Evolutionary conservation across 2,329 filamentous ascomycete species (phyloP).

Genomic region (Pyricularia pennisetigena): DNA sequence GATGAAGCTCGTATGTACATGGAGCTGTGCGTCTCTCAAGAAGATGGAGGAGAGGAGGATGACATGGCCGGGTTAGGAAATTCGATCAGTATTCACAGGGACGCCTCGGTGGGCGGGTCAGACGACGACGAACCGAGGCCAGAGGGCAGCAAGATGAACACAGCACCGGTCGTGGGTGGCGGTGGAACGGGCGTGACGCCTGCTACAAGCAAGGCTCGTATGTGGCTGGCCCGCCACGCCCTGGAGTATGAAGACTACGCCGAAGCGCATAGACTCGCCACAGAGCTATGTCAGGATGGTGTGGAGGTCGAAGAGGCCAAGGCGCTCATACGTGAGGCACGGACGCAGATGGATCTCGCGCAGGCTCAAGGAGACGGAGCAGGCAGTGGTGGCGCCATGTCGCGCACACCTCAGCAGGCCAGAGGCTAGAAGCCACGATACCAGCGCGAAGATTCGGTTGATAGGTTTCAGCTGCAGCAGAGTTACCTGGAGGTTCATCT

Average conservation of each 20-base stretch:
- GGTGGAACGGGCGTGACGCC: conserved; percentile 76
- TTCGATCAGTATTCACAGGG: conserved; percentile 44
- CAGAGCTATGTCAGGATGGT: conserved; percentile 89
- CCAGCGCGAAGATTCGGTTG: neutral
- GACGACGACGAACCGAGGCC: conserved; percentile 20
- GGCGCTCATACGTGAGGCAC: conserved; percentile 77
- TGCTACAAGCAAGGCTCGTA: conserved; percentile 81
- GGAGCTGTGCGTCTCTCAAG: conserved; percentile 90
- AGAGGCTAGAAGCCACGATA: conserved; percentile 1
- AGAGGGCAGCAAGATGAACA: conserved; percentile 19
- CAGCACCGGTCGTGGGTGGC: conserved; percentile 20
- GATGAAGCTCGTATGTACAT: conserved; percentile 86
- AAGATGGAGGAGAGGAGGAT: conserved; percentile 51
- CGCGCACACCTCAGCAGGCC: neutral
- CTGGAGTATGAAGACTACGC: conserved; percentile 67
- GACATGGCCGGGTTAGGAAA: conserved; percentile 29
- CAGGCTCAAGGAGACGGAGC: neutral
- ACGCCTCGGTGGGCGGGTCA: conserved; percentile 22
- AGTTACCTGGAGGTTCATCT: neutral
- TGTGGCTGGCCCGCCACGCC: conserved; percentile 85
- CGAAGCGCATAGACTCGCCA: conserved; percentile 70
- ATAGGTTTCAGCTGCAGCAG: neutral
- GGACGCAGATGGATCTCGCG: conserved; percentile 55
- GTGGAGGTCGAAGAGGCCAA: conserved; percentile 97
- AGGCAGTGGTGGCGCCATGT: neutral